Evolutionary conservation across 768 basidiomycete genomes (phyloP).

Genomic region (Mycena venus): DNA sequence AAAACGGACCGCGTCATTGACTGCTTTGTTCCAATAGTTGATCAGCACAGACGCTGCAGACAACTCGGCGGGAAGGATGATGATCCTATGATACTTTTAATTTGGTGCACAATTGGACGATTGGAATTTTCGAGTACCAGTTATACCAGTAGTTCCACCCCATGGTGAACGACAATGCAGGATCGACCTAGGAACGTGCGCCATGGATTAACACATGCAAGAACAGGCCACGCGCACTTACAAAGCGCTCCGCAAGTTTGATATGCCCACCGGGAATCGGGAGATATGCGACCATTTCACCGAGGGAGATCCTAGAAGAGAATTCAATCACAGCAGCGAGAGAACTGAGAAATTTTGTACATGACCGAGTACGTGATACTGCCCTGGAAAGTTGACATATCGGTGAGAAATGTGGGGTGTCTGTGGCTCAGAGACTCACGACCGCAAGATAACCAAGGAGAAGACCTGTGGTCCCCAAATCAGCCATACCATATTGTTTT

Average conservation of each 20-base stretch:
- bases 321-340: conserved; percentile 7
- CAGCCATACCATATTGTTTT: background rate
- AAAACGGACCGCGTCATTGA: conserved; percentile 66
- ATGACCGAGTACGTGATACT: conserved; percentile 80
- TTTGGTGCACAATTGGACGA: too few relatives aligned
- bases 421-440: background rate
- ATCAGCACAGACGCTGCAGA: conserved; percentile 81
- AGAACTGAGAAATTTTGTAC: conserved; percentile 37
- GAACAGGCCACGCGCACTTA: background rate
- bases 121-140: too few relatives aligned
- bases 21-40: conserved; percentile 72
- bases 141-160: conserved; percentile 70
- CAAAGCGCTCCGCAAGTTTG: conserved; percentile 85
- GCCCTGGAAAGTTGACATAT: conserved; percentile 47
- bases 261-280: conserved; percentile 88
- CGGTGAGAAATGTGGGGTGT: background rate
- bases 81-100: too few relatives aligned
- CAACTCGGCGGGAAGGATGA: background rate
- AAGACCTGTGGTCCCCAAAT: conserved; percentile 57
- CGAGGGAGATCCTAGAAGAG: conserved; percentile 66
- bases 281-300: conserved; percentile 62
- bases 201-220: background rate
- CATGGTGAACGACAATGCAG: conserved; percentile 74
- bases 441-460: conserved; percentile 77
- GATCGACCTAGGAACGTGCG: conserved; percentile 59